Base-by-base conservation (phyloP, 1,284 basidiomycete species). In the Porphyrellus sp. region DNA sequence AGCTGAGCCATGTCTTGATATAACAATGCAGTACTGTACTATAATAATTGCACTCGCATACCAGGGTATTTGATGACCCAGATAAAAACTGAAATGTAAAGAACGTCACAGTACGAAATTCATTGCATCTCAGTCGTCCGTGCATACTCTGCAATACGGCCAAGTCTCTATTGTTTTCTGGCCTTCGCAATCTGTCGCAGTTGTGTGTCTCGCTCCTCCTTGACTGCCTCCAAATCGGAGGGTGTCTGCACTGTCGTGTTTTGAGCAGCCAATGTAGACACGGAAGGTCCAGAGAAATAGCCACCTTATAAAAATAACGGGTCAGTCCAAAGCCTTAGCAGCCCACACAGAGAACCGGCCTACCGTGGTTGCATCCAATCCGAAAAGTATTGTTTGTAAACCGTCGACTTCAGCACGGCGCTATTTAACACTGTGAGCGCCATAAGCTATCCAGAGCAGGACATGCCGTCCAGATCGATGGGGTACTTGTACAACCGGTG, bases 401-500 rank as follows among this genome's bases (percentile, higher is more conserved):
- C 86, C 0, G 89, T 93, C 20, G 88, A 79, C 73, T 98, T 97
- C 59, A 98, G 69, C 8, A 93, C 89, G 0, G 87, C 93, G 60
- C 91, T 93, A 68, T 94, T 91, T 45, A 82, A 88, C 43, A 90
- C 91, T 70, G 96, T 74, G 62, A 93, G 86, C 0, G 90, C 83
- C 74, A 95, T 84, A 68, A 96, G 91, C 42, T 90, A 78, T 6
- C 89, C 94, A 35, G 89, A 93, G 68, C 97, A 97, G n/a, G 90
- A 88, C 86, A 93, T 93, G 31, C 94, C 94, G 66, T 97, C 94
- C 49, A 97, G 70, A 70, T 97, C 94, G 56, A 95, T 73, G 23
- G 96, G 77, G 65, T 94, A 95, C 73, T 96, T 96, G 76, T 94
- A 91, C 50, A 85, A 78, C 94, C 94, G 97, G 63, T 93, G 88